Conservation (phyloP, 805 yeast genomes). For the Metschnikowia similis region DNA sequence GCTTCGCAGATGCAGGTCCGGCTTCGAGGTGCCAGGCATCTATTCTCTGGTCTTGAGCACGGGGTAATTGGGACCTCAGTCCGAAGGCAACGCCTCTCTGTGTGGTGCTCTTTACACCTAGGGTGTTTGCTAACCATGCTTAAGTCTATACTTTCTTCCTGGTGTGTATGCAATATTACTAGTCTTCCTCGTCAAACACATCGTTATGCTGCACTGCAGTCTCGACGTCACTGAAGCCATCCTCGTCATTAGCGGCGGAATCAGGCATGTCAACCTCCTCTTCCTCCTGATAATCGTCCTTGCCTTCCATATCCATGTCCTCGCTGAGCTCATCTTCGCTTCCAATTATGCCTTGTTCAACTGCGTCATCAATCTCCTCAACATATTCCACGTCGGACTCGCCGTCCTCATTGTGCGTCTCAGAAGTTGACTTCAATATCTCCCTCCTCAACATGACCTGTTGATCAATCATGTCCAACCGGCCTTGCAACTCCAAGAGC, state of each 20-base stretch:
- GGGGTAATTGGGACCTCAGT: not conserved
- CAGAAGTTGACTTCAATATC: constrained; percentile 23
- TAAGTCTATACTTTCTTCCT: not conserved
- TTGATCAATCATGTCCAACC: constrained; percentile 44
- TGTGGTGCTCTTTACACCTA: no score
- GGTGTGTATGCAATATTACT: constrained; percentile 2
- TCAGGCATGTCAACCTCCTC: constrained; percentile 3
- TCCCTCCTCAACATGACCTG: constrained; percentile 40
- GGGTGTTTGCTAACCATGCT: no score
- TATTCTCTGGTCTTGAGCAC: not conserved
- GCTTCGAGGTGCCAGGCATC: not conserved
- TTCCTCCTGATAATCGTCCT: constrained; percentile 7
- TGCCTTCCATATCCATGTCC: constrained; percentile 9
- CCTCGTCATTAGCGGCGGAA: constrained; percentile 12
- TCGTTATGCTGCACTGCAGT: constrained; percentile 15
- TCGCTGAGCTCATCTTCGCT: constrained; percentile 16
- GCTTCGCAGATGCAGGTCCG: constrained; percentile 1
- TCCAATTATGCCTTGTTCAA: constrained; percentile 15
- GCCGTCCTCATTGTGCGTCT: constrained; percentile 24
- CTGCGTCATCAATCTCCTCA: constrained; percentile 63
- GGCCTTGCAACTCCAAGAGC: constrained; percentile 48
- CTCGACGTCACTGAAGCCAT: constrained; percentile 18
- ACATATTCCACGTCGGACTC: constrained; percentile 63
- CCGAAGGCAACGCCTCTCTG: no score
- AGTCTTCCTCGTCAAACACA: constrained; percentile 12